phyloP scores from a whole-genome alignment of 331 rosid species.

The Pyracantha coccinea region DNA sequence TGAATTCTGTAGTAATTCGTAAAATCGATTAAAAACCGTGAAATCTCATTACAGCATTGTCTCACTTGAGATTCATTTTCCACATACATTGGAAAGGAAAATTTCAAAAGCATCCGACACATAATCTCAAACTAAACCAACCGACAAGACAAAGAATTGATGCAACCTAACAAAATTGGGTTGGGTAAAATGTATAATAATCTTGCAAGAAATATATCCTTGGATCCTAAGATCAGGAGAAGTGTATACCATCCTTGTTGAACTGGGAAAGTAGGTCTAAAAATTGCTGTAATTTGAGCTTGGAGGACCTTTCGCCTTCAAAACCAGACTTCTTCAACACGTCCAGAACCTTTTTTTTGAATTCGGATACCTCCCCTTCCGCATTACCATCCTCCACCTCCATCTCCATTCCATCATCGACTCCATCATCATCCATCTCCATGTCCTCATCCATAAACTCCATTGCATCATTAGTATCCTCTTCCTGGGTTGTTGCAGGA shows the following conservation, averaged over 20 bases:
- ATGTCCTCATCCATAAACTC: slow-evolving; percentile 40
- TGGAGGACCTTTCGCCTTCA: slow-evolving; percentile 83
- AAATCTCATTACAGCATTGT: neutral
- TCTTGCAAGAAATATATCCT: neutral
- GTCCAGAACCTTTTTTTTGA: slow-evolving; percentile 53
- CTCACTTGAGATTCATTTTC: neutral
- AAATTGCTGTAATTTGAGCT: slow-evolving; percentile 69
- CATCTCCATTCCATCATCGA: slow-evolving; percentile 54
- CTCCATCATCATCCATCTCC: slow-evolving; percentile 48
- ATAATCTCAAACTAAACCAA: neutral
- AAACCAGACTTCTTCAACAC: slow-evolving; percentile 77
- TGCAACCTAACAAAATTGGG: slow-evolving; percentile 11
- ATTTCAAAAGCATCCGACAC: neutral
- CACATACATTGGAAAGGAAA: neutral
- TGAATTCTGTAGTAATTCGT: neutral
- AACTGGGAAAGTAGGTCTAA: slow-evolving; percentile 65
- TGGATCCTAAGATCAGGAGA: slow-evolving; percentile 31
- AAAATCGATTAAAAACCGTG: neutral
- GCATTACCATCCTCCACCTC: slow-evolving; percentile 53
- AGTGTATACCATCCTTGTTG: slow-evolving; percentile 74
- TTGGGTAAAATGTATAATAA: neutral
- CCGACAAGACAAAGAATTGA: neutral
- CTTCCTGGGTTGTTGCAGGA: slow-evolving; percentile 36
- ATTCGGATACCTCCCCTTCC: slow-evolving; percentile 59
- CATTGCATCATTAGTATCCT: slow-evolving; percentile 18